A percentile compares a stretch with the other conserved stretches of the same genome.
These are phyloP conservation scores for Kondoa malvinella DNA, from an alignment of 768 basidiomycete species.

Conservation along the genomic window DNA sequence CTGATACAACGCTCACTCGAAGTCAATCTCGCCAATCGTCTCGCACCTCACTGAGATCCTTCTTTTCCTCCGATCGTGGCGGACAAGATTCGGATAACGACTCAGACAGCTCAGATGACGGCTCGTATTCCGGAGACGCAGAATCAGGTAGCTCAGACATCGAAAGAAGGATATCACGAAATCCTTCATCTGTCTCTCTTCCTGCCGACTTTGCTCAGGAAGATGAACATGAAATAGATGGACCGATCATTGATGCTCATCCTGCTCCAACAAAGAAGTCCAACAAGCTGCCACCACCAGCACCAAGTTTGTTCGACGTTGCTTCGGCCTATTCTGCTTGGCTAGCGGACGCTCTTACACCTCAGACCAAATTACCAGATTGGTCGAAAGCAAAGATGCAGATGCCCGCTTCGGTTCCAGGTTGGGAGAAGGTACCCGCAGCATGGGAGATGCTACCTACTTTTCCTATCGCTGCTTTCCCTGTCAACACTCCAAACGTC, in stretches of 20 bases:
- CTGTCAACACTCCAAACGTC: neutral
- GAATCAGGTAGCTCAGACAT: neutral
- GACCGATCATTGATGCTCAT: neutral
- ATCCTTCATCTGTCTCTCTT: neutral
- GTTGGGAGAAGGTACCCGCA: neutral
- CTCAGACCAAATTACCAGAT: neutral
- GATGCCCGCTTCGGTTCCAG: neutral
- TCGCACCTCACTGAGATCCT: neutral
- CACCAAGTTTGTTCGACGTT: neutral
- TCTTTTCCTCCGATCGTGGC: neutral
- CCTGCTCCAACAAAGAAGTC: neutral
- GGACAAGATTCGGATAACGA: neutral
- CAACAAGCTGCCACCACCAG: neutral
- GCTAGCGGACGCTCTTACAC: neutral
- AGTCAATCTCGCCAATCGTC: slow-evolving; percentile 6
- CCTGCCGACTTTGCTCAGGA: neutral
- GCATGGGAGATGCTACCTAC: no score
- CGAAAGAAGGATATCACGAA: neutral
- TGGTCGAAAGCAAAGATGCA: neutral
- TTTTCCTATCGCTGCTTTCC: neutral
- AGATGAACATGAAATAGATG: neutral
- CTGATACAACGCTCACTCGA: slow-evolving; percentile 13
- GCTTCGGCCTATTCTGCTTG: neutral
- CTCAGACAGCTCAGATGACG: neutral
- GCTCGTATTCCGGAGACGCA: neutral